Conservation (phyloP, 75 land plant genomes). For the Larix kaempferi region DNA sequence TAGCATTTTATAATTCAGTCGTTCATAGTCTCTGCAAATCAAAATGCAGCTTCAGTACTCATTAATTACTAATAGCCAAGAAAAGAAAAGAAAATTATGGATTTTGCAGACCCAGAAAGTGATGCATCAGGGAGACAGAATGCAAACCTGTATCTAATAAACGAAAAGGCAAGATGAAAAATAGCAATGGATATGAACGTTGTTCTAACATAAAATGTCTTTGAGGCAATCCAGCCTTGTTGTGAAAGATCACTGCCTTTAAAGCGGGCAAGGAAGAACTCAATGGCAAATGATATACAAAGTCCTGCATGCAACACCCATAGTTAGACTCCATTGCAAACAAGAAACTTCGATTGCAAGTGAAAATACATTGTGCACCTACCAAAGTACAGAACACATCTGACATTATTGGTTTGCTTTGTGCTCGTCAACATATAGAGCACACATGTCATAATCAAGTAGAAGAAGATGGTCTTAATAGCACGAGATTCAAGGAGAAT, state of each 20-base stretch:
- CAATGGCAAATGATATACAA: constrained; percentile 45
- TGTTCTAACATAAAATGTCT: constrained; percentile 36
- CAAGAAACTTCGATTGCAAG: not conserved
- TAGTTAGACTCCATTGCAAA: not conserved
- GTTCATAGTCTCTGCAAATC: constrained; percentile 66
- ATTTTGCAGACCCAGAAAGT: not conserved
- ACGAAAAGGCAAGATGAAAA: constrained; percentile 36
- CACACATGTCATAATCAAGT: constrained; percentile 45
- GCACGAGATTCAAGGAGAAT: constrained; percentile 65
- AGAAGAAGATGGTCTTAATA: constrained; percentile 61
- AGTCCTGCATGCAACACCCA: constrained; percentile 37
- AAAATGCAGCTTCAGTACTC: not conserved
- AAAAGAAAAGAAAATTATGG: not conserved
- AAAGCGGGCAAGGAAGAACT: constrained; percentile 35
- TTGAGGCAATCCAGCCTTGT: constrained; percentile 28
- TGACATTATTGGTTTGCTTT: constrained; percentile 65
- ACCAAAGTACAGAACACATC: constrained; percentile 69
- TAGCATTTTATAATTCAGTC: constrained; percentile 51
- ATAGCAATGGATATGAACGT: constrained; percentile 41
- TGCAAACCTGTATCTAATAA: constrained; percentile 56
- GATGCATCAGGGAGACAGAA: not conserved
- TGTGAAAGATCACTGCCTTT: constrained; percentile 16
- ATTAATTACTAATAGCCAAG: not conserved
- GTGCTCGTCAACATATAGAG: constrained; percentile 78
- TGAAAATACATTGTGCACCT: not conserved